Evolutionary conservation across 2,329 filamentous ascomycete genomes (phyloP), one percentile per base, ranked within the genome.

Genomic region (Aureobasidium namibiae): DNA sequence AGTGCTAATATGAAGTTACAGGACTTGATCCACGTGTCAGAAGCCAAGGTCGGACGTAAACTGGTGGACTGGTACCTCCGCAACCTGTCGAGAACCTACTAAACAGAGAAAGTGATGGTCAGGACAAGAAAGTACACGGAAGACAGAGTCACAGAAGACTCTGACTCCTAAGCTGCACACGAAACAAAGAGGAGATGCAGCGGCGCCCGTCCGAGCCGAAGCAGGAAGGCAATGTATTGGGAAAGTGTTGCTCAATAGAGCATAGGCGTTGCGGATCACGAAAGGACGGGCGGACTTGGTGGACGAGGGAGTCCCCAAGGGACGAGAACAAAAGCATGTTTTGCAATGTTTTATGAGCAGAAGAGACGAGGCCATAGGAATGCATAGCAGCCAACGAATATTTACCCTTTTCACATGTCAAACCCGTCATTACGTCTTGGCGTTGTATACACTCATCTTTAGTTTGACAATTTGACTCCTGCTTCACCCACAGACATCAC

Each of bases 51-150:
- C 62, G 94, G 94, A 72, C 85, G 94, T 69, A 95, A 94, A 79
- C 80, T 99, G 70, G 92, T 99, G 65, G 94, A 99, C 77, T 99
- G 94, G 94, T 99, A 99, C 76, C 84, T 99, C 72, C 87, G 94
- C 73, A 99, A 99, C 81, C 81, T 99, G 70, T 89, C 92, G 62
- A 87, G 94, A 74, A 95, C 92, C 61, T 99, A 99, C 80, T 95
- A 59, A 42, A 53, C 59, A 36, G 31, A 29, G 56, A 24, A 39
- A 56, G 56, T 13, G 46, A 57, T 16, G 33, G 26, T 13, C 21
- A n/a, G 11, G 29, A 45, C 26, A 29, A 34, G 16, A 26, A 8
- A 16, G 5, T 6, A 16, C 6, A 31, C 31, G 21, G 23, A 50
- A 11, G 7, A 29, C 18, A 46, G 9, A 26, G 57, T 44, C 38